These are phyloP conservation scores for Alternaria sp. DNA, from an alignment of 2,329 filamentous ascomycete species.

Conservation along the genomic window DNA sequence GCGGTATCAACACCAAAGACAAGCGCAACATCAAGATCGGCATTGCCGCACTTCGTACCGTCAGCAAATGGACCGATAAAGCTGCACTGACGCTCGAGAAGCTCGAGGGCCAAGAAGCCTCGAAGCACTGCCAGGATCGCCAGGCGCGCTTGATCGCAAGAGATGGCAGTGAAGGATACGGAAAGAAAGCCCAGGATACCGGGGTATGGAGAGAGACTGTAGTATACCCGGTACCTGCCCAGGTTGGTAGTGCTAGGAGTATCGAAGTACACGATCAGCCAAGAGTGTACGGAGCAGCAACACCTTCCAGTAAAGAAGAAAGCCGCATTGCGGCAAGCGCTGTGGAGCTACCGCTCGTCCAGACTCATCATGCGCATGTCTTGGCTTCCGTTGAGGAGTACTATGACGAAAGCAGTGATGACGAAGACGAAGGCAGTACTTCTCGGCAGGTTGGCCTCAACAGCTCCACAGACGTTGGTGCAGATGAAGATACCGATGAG, in stretches of 20 bases:
- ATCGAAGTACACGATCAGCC: not conserved
- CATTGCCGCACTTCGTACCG: not conserved
- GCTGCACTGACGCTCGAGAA: constrained; percentile 7
- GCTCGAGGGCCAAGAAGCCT: not conserved
- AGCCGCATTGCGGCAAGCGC: too few species aligned
- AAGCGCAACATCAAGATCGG: not conserved
- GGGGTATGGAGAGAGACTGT: not conserved
- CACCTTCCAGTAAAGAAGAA: not conserved
- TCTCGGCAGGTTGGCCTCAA: not conserved
- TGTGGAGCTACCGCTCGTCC: not conserved
- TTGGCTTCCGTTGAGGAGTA: not conserved
- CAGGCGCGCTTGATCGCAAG: not conserved
- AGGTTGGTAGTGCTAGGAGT: not conserved
- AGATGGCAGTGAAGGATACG: too few species aligned
- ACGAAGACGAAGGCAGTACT: not conserved
- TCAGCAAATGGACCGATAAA: constrained; percentile 10
- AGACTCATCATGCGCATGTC: not conserved
- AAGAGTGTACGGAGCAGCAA: not conserved
- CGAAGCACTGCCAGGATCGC: not conserved
- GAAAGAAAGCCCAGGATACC: not conserved
- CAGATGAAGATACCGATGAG: not conserved
- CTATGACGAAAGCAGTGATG: not conserved
- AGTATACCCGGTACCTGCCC: not conserved
- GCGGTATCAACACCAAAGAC: not conserved
- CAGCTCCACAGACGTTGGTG: not conserved